A percentile compares a stretch with the other conserved stretches of the same genome.
phyloP scores from a whole-genome alignment of 495 filamentous ascomycete species.

The Neurospora hispaniola region DNA sequence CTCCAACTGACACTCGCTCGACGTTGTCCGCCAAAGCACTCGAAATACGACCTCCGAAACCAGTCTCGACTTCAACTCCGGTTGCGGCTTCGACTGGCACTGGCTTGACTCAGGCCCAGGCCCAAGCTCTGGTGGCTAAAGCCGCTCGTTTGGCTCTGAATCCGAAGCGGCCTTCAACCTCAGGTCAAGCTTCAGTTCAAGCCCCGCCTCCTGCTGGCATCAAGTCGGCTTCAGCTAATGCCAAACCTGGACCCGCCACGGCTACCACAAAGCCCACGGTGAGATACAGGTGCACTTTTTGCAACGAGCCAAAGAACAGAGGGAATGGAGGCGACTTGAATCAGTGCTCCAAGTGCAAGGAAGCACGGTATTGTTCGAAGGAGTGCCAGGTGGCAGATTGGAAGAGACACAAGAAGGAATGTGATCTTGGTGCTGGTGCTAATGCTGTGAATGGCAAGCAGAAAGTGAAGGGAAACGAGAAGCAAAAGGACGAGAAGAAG shows the following conservation, averaged over 20 bases:
- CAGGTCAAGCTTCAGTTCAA: background rate
- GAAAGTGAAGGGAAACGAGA: background rate
- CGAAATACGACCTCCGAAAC: background rate
- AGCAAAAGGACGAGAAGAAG: background rate
- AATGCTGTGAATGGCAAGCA: background rate
- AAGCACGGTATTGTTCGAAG: conserved; percentile 13
- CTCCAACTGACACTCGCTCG: background rate
- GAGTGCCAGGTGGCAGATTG: conserved; percentile 16
- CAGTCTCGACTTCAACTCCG: background rate
- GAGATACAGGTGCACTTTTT: background rate
- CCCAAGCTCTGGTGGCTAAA: background rate
- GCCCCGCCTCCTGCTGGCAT: background rate
- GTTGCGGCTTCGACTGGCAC: background rate
- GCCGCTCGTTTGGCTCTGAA: background rate
- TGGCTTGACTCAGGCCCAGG: background rate
- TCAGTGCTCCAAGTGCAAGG: conserved; percentile 13
- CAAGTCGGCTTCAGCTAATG: background rate
- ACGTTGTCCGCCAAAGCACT: background rate
- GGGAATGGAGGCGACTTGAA: conserved; percentile 5
- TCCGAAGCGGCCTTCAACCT: background rate
- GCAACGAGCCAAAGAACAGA: background rate
- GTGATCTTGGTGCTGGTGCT: background rate
- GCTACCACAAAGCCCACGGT: background rate
- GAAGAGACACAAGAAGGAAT: conserved; percentile 19
- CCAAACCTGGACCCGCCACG: background rate